phyloP scores from a whole-genome alignment of 23 red algal species.

The Pyropia yezoensis region DNA sequence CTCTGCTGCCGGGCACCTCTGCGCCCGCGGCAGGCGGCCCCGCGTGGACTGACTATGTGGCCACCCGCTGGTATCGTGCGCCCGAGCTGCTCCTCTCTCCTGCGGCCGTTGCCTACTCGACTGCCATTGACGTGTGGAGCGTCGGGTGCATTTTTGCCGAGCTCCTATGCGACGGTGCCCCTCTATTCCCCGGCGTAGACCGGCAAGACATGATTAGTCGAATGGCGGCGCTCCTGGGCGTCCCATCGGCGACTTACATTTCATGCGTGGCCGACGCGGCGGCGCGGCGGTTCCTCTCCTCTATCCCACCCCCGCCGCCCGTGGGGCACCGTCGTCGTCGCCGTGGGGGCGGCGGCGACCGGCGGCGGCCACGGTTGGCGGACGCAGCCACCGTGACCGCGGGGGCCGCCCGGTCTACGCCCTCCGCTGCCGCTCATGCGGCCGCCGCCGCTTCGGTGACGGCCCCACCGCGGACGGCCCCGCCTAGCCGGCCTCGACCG shows the following conservation, averaged over 20 bases:
- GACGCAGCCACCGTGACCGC: no score
- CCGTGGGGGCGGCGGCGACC: no score
- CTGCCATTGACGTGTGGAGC: constrained; percentile 98
- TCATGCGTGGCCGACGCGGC: constrained; percentile 48
- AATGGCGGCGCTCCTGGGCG: constrained; percentile 70
- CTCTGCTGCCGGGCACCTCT: constrained; percentile 22
- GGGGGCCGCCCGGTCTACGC: no score
- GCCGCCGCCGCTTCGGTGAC: no score
- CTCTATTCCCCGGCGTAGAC: constrained; percentile 91
- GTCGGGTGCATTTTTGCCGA: constrained; percentile 97
- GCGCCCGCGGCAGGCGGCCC: constrained; percentile 43
- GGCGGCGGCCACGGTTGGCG: no score
- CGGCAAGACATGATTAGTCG: constrained; percentile 56
- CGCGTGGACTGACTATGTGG: constrained; percentile 95
- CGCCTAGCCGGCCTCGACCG: no score
- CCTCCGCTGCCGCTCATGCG: no score
- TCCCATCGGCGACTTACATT: constrained; percentile 47
- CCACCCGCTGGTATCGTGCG: constrained; percentile 94
- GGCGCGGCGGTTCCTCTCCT: constrained; percentile 42
- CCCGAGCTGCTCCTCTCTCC: constrained; percentile 91
- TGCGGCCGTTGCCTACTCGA: constrained; percentile 61
- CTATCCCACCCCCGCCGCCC: constrained; percentile 41
- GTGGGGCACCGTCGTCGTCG: no score
- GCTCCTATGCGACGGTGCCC: constrained; percentile 72
- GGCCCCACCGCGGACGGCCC: no score